Evolutionary conservation across 257 asterid species (phyloP).

Genomic region (Henckelia pumila): DNA sequence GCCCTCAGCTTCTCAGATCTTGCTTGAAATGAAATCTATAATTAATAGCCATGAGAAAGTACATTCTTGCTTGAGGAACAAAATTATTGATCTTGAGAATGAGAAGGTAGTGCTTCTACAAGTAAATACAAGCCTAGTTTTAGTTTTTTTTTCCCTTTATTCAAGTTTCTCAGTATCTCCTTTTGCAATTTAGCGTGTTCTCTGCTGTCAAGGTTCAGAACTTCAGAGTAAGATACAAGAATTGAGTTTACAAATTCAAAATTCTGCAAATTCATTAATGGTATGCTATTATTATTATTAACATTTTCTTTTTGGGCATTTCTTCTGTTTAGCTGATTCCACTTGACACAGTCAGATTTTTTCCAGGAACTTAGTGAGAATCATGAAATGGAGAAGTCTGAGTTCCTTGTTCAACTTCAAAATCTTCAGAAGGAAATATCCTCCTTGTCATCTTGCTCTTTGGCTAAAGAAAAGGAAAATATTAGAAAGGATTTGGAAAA

Average conservation of each 20-base stretch:
- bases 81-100: slow-evolving; percentile 53
- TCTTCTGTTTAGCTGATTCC: slow-evolving; percentile 23
- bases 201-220: slow-evolving; percentile 50
- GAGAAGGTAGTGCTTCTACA: slow-evolving; percentile 60
- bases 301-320: slow-evolving; percentile 14
- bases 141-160: slow-evolving; percentile 7
- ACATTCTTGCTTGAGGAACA: slow-evolving; percentile 47
- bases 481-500: slow-evolving; percentile 87
- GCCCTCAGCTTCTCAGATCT: slow-evolving; percentile 48
- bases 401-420: slow-evolving; percentile 48
- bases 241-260: slow-evolving; percentile 45
- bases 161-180: slow-evolving; percentile 29
- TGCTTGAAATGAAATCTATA: slow-evolving; percentile 43
- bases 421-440: slow-evolving; percentile 59
- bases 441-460: slow-evolving; percentile 64
- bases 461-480: slow-evolving; percentile 83
- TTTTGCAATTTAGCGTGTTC: slow-evolving; percentile 51
- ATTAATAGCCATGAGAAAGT: slow-evolving; percentile 48
- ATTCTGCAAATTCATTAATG: slow-evolving; percentile 38
- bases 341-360: slow-evolving; percentile 28
- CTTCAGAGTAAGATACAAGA: slow-evolving; percentile 54
- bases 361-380: slow-evolving; percentile 56
- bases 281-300: slow-evolving; percentile 37
- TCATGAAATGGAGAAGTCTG: slow-evolving; percentile 58
- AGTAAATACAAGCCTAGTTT: slow-evolving; percentile 18